Evolutionary conservation across 306 rosid species (phyloP).

Genomic region (Hippophae rhamnoides): DNA sequence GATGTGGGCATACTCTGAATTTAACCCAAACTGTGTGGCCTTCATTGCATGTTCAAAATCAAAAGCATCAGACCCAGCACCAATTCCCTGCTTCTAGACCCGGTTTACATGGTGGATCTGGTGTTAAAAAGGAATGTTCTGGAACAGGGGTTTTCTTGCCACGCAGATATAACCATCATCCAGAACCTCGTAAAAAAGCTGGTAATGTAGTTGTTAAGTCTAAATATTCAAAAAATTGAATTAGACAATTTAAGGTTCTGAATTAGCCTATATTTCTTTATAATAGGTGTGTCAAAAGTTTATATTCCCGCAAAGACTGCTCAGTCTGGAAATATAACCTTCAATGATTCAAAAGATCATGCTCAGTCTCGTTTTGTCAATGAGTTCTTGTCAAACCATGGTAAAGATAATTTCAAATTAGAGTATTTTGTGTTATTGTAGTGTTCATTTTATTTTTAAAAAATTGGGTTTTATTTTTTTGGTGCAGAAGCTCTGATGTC

Average conservation of each 20-base stretch:
- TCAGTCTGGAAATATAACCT: constrained; percentile 36
- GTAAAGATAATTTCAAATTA: constrained; percentile 15
- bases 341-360: constrained; percentile 22
- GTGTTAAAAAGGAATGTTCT: constrained; percentile 32
- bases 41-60: constrained; percentile 18
- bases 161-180: constrained; percentile 41
- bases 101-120: constrained; percentile 25
- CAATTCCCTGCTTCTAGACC: constrained; percentile 20
- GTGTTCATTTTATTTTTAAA: neutral
- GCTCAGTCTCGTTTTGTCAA: constrained; percentile 23
- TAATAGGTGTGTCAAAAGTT: constrained; percentile 40
- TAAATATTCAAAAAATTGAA: neutral
- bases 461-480: neutral
- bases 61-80: constrained; percentile 8
- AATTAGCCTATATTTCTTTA: neutral
- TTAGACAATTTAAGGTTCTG: neutral
- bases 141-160: constrained; percentile 94
- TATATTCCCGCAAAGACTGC: constrained; percentile 37
- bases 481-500: constrained; percentile 39
- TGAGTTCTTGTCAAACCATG: constrained; percentile 24
- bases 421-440: neutral
- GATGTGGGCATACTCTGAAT: constrained; percentile 22
- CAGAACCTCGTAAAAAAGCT: constrained; percentile 42
- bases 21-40: constrained; percentile 42
- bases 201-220: neutral